phyloP scores from a whole-genome alignment of 148 eudicot species.

The Vaccinium darrowii region DNA sequence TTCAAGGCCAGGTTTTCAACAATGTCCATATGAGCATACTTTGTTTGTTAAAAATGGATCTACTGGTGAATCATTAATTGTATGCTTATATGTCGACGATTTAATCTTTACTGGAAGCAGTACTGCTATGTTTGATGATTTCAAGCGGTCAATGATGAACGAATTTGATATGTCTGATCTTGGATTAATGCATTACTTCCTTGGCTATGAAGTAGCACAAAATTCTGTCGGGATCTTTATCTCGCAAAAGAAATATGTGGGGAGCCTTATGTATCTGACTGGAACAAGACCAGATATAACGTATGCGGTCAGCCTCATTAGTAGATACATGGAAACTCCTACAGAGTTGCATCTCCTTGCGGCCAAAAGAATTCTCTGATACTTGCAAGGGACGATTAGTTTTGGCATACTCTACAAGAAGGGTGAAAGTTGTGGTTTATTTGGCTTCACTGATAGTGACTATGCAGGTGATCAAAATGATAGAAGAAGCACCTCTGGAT shows the following conservation, averaged over 20 bases:
- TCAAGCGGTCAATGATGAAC: no score
- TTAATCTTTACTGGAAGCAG: no score
- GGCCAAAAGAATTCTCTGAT: neutral
- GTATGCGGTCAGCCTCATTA: neutral
- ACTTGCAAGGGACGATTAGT: neutral
- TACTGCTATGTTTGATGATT: no score
- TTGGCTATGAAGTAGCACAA: no score
- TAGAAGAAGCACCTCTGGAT: neutral
- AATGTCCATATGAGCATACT: conserved; percentile 8
- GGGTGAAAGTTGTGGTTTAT: neutral
- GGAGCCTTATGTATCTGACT: neutral
- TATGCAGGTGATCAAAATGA: neutral
- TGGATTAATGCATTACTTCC: no score
- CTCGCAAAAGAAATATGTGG: neutral
- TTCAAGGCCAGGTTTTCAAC: conserved; percentile 6
- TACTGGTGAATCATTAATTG: neutral
- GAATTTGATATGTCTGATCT: no score
- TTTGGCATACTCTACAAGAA: neutral
- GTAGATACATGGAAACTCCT: neutral
- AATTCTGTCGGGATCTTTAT: no score
- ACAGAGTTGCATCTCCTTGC: neutral
- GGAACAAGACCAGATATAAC: neutral
- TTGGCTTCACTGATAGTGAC: neutral
- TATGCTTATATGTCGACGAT: neutral
- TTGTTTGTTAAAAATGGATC: neutral